phyloP scores from a whole-genome alignment of 148 eudicot genomes.

The Amaranthus palmeri region DNA sequence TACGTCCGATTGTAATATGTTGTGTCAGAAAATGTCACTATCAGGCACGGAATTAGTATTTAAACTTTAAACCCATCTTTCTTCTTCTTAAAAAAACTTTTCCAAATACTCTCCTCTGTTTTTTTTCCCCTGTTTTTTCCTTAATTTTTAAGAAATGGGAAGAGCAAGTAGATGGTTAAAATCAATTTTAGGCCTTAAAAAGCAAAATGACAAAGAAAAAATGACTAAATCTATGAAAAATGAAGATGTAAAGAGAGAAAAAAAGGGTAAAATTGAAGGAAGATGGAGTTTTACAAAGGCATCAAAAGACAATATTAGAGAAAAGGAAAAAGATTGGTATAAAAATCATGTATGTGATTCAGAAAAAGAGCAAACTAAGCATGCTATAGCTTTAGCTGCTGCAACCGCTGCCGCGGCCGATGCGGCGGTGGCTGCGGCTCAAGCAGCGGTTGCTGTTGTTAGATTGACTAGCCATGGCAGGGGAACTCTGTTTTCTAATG shows the following conservation, averaged over 20 bases:
- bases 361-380: slow-evolving; percentile 70
- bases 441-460: slow-evolving; percentile 92
- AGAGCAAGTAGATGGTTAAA: slow-evolving; percentile 79
- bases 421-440: slow-evolving; percentile 90
- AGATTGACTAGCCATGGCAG: slow-evolving; percentile 66
- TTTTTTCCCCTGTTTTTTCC: too few relatives aligned
- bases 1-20: too few relatives aligned
- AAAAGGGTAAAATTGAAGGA: slow-evolving; percentile 17
- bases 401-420: slow-evolving; percentile 93
- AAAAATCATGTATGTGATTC: slow-evolving; percentile 38
- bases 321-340: slow-evolving; percentile 32
- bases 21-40: too few relatives aligned
- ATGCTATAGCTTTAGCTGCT: slow-evolving; percentile 90
- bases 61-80: slow-evolving; percentile 9
- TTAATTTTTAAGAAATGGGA: slow-evolving; percentile 43
- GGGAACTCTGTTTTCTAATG: slow-evolving; percentile 27
- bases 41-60: too few relatives aligned
- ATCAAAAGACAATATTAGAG: slow-evolving; percentile 19
- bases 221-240: slow-evolving; percentile 16
- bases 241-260: slow-evolving; percentile 34
- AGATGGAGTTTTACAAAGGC: slow-evolving; percentile 58
- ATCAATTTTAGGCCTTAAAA: slow-evolving; percentile 72
- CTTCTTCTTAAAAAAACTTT: too few relatives aligned
- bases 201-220: slow-evolving; percentile 41
- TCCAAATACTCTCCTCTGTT: background rate